These are phyloP conservation scores for Microdochium nivale DNA, from an alignment of 2,329 filamentous ascomycete genomes.

Conservation along the genomic window DNA sequence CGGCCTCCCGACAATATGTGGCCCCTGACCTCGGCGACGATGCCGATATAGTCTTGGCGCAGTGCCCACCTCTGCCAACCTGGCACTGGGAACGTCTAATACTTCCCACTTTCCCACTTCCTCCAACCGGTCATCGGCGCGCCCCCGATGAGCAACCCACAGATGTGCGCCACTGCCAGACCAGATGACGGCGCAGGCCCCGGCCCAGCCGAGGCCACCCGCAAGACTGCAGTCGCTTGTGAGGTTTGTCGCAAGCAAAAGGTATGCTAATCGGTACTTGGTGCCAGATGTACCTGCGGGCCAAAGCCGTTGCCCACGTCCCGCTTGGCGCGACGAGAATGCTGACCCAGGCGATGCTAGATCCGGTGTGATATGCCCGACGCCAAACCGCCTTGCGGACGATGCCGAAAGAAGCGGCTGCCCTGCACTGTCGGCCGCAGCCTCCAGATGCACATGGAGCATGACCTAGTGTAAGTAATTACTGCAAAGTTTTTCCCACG, in stretches of 20 bases:
- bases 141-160: neutral
- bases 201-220: neutral
- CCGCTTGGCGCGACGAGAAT: neutral
- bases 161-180: neutral
- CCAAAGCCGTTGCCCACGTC: no score
- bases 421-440: conserved; percentile 3
- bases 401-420: conserved; percentile 4
- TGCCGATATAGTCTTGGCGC: neutral
- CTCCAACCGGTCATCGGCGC: neutral
- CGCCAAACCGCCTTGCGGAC: conserved; percentile 2
- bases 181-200: neutral
- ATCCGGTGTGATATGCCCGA: conserved; percentile 4
- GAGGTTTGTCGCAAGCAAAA: conserved; percentile 6
- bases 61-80: neutral
- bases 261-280: neutral
- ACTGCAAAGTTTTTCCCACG: neutral
- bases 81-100: neutral
- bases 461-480: conserved; percentile 2
- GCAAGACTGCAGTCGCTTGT: conserved; percentile 2
- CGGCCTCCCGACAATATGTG: no score
- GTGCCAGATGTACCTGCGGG: neutral
- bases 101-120: neutral
- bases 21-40: neutral
- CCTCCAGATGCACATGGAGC: conserved; percentile 5
- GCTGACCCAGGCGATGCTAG: neutral